Conservation (phyloP, 2,329 filamentous ascomycete genomes). For the Diplodia seriata region DNA sequence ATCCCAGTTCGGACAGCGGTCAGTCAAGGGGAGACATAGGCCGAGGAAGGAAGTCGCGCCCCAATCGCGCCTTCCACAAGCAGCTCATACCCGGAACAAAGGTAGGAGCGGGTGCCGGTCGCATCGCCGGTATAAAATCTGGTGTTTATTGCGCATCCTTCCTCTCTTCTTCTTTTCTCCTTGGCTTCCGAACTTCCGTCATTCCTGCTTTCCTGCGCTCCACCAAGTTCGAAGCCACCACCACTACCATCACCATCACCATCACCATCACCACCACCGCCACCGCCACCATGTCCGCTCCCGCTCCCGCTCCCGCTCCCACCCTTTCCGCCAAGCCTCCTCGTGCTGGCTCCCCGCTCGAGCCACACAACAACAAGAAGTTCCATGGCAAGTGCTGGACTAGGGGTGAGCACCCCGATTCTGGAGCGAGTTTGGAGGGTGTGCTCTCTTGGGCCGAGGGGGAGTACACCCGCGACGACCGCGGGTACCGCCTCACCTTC, state of each 20-base stretch:
- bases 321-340: not conserved
- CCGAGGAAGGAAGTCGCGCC: not conserved
- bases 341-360: not conserved
- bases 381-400: slow-evolving; percentile 9
- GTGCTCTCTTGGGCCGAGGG: not conserved
- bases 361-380: not conserved
- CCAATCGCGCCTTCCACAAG: not conserved
- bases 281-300: not conserved
- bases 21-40: not conserved
- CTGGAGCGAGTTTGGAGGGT: not conserved
- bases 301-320: not conserved
- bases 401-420: not conserved
- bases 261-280: not conserved
- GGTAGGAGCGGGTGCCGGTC: not conserved
- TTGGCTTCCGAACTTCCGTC: not conserved
- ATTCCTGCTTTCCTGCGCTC: not conserved
- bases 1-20: not conserved
- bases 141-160: not conserved
- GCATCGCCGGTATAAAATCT: not conserved
- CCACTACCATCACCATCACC: not conserved
- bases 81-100: not conserved
- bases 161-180: not conserved
- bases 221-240: not conserved
- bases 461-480: slow-evolving; percentile 1
- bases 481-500: not conserved